Evolutionary conservation across 106 monocot species (phyloP), one percentile per base, ranked within the genome.

Genomic region (Acanthochlamys bracteata): DNA sequence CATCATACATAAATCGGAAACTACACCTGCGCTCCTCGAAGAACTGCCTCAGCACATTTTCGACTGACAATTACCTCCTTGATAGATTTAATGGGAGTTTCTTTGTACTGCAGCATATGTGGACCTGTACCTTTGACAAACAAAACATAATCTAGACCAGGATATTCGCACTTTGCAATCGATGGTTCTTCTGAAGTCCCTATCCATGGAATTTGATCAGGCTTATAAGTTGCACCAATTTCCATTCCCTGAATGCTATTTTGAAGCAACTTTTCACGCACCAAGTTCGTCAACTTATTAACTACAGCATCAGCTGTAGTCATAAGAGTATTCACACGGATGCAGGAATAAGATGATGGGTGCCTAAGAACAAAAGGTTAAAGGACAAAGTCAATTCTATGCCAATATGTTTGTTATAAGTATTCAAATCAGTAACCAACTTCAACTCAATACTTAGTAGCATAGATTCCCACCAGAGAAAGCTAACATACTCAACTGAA

Each of bases 21-120:
- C 39, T 25, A 21, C 79, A 91, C 96, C 88, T 98, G 91, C 22
- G 96, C 96, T 57, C 96, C 96, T 81, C 96, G 80, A 72, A 91
- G 96, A 74, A 98, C 91, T 57, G 96, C 82, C 76, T 98, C 96
- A 22, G 85, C 96, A 76, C 96, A 98, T 73, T 92, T 98, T 20
- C 96, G 82, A 77, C 96, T 98, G 46, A 98, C 91, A 71, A 98
- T 79, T 23, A 98, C 67, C 76, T 98, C 96, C 70, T 92, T 98
- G 16, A 85, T 8, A 27, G 84, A 62, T 67, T 75, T 60, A 68
- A 40, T 53, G 62, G 64, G 40, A 39, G 63, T 64, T 63, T 59
- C 57, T 11, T 56, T 53, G 66, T 83, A 92, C 23, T 69, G 21
- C 41, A 88, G 23, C 23, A 41, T 26, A 25, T 98, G 88, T 61